These are phyloP conservation scores for Exophiala dermatitidis DNA, from an alignment of 2,329 filamentous ascomycete species.

Conservation along the genomic window DNA sequence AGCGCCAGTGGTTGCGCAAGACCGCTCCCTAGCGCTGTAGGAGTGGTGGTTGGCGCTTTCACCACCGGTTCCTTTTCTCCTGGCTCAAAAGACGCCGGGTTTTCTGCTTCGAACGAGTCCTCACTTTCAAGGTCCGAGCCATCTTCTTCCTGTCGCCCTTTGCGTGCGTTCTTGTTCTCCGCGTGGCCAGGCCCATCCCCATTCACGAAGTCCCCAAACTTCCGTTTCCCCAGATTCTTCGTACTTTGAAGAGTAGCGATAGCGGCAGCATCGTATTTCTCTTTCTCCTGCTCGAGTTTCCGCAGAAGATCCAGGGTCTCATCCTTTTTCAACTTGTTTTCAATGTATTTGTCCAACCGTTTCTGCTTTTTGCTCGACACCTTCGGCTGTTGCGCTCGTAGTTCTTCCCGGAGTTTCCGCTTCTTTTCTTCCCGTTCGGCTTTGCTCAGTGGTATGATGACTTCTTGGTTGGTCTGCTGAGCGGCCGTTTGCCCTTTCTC, in stretches of 20 bases:
- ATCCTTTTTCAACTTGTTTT: constrained; percentile 89
- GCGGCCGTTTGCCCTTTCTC: constrained; percentile 7
- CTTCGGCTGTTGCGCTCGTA: constrained; percentile 48
- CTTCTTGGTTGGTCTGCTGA: constrained; percentile 14
- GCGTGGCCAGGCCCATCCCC: not conserved
- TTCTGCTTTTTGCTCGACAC: constrained; percentile 61
- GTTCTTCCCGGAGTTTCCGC: constrained; percentile 46
- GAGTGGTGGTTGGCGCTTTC: not conserved
- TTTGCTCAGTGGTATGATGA: constrained; percentile 33
- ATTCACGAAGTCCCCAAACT: constrained; percentile 54
- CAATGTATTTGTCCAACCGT: constrained; percentile 64
- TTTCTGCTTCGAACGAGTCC: constrained; percentile 28
- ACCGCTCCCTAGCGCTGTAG: constrained; percentile 54
- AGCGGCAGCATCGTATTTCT: constrained; percentile 64
- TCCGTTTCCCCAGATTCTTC: constrained; percentile 63
- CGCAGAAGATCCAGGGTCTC: constrained; percentile 78
- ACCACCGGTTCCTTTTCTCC: constrained; percentile 42
- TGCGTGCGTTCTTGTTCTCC: not conserved
- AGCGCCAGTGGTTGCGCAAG: constrained; percentile 79
- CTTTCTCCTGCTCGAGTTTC: constrained; percentile 69
- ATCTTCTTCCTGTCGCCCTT: constrained; percentile 4
- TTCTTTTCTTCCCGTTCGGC: constrained; percentile 49
- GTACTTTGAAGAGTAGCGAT: constrained; percentile 58
- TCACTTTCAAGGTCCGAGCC: constrained; percentile 24
- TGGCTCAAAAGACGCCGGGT: constrained; percentile 32